Evolutionary conservation across 2,329 filamentous ascomycete species (phyloP).

Genomic region (Colletotrichum scovillei): DNA sequence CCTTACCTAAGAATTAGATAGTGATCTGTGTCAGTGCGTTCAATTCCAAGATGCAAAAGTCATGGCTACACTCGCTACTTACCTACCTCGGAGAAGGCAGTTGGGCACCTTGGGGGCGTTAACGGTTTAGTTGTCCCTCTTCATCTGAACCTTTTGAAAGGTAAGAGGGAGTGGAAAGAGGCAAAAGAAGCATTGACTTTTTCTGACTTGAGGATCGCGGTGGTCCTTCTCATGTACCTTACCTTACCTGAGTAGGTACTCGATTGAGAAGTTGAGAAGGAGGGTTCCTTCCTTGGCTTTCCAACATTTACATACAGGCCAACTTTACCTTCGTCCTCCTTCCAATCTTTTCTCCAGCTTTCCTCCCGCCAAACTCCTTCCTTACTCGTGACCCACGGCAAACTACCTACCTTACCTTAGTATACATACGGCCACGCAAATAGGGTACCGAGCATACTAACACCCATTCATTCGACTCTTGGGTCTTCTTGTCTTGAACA

Average conservation of each 20-base stretch:
- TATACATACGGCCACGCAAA: too few species aligned
- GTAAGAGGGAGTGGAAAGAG: not conserved
- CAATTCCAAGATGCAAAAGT: not conserved
- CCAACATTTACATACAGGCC: slow-evolving; percentile 1
- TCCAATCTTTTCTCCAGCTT: not conserved
- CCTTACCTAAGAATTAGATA: not conserved
- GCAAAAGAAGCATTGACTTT: not conserved
- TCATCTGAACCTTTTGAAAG: not conserved
- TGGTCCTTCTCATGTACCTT: not conserved
- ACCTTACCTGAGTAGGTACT: too few species aligned
- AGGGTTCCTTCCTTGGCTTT: slow-evolving; percentile 19
- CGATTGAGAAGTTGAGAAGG: not conserved
- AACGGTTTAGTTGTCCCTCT: not conserved
- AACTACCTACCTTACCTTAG: not conserved
- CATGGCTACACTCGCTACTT: too few species aligned
- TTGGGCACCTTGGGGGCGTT: not conserved
- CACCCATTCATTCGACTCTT: not conserved
- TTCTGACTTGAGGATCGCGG: not conserved
- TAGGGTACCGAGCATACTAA: not conserved
- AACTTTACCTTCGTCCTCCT: slow-evolving; percentile 1
- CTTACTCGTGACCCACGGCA: not conserved
- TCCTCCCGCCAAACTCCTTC: not conserved
- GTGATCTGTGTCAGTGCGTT: not conserved
- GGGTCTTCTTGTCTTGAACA: not conserved
- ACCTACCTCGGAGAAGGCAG: not conserved